Evolutionary conservation across 2,329 filamentous ascomycete species (phyloP).

Genomic region (Huntiella omanensis): DNA sequence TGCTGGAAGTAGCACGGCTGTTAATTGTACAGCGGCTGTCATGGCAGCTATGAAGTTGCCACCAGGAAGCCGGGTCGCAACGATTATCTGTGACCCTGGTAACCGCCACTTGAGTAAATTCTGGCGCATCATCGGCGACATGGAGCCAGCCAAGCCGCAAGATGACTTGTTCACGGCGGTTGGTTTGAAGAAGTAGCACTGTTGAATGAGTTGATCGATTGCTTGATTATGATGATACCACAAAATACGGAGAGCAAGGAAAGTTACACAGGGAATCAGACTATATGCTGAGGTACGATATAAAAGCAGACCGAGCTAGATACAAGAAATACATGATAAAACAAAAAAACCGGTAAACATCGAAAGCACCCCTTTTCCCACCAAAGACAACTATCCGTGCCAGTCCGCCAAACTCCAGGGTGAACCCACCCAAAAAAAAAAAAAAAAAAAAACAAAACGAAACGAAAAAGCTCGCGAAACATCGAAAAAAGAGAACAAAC

Average conservation of each 20-base stretch:
- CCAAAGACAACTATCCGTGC: not conserved
- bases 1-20: slow-evolving; percentile 82
- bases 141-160: slow-evolving; percentile 44
- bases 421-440: not conserved
- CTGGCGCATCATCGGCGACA: slow-evolving; percentile 53
- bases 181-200: slow-evolving; percentile 19
- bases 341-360: not conserved
- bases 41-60: slow-evolving; percentile 45
- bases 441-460: not conserved
- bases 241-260: not conserved
- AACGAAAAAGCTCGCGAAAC: not conserved
- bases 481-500: not conserved
- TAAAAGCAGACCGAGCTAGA: too few relatives aligned
- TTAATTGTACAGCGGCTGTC: slow-evolving; percentile 77
- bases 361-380: not conserved
- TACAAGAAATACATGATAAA: not conserved
- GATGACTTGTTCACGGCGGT: slow-evolving; percentile 32
- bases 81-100: slow-evolving; percentile 72
- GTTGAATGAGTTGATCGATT: too few relatives aligned
- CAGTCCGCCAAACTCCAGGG: not conserved
- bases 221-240: not conserved
- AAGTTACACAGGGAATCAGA: not conserved
- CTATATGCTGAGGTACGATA: too few relatives aligned
- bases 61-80: slow-evolving; percentile 49
- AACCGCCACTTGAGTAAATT: slow-evolving; percentile 69